Conservation (phyloP, 441 rosid genomes). For the Euphorbia schlechtendalii region DNA sequence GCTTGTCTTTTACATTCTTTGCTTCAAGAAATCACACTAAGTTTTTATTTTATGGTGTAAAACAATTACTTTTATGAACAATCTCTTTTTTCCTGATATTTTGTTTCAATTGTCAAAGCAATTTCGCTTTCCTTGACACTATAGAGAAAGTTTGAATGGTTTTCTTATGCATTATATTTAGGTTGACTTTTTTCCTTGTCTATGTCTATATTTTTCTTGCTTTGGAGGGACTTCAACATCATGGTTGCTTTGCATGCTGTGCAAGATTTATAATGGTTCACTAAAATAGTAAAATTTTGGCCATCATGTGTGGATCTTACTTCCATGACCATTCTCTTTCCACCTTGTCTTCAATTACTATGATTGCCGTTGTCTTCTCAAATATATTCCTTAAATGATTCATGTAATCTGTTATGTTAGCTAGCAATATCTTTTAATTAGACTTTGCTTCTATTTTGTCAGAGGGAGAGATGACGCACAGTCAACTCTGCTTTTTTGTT, state of each 20-base stretch:
- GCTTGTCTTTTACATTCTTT: not conserved
- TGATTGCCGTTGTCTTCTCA: not conserved
- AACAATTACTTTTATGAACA: not conserved
- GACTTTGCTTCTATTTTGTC: not conserved
- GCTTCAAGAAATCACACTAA: not conserved
- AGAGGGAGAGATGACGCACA: not conserved
- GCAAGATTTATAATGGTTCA: no score
- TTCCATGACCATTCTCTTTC: not conserved
- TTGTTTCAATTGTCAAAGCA: not conserved
- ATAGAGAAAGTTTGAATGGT: not conserved
- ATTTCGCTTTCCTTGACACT: not conserved
- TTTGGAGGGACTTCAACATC: not conserved
- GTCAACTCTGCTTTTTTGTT: not conserved
- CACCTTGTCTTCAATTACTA: not conserved
- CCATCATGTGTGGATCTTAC: not conserved
- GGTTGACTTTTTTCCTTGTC: not conserved
- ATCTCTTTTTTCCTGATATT: not conserved
- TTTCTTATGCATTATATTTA: not conserved
- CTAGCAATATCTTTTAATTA: not conserved
- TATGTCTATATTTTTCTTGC: not conserved
- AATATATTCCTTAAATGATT: not conserved
- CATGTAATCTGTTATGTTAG: not conserved
- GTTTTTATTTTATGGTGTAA: not conserved
- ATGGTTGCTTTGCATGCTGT: not conserved
- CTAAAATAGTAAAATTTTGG: not conserved